Evolutionary conservation across 1,284 basidiomycete genomes (phyloP), one percentile per base, ranked within the genome.

Genomic region (Fomitopsis schrenkii): DNA sequence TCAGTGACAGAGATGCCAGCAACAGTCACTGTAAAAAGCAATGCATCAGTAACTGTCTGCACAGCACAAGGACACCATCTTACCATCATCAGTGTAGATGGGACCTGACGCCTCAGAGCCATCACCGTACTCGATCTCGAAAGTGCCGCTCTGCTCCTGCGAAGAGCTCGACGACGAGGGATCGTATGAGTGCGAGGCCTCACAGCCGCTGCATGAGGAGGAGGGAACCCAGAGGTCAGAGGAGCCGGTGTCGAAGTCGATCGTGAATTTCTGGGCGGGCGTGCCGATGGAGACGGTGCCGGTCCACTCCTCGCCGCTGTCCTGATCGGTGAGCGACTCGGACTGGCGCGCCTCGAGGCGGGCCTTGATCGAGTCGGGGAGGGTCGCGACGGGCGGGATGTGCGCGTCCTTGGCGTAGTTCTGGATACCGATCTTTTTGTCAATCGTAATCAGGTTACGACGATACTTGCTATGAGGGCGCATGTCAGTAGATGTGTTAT

Each of bases 51-150:
- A 17, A 17, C 40, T 44, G 26, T n/a, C 10, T 12, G n/a, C n/a
- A 10, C 12, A 12, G 6, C 15, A 14, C 33, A 35, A n/a, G 26
- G 36, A 10, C 17, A 30, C 30, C 14, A 3, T 56, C 63, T 48
- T 60, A 76, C 76, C 78, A 5, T 71, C 77, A 66, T 90, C 87
- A 3, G 72, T 73, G 71, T 81, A 87, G 45, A 83, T 75, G 35
- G 74, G 71, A 42, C 86, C 86, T 10, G 70, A 68, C 8, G 83
- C 82, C 19, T 75, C 76, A 10, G 81, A 82, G 17, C 83, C 82
- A 67, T 86, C 84, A 12, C 80, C 85, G 69, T 83, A 90, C 3
- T 67, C 19, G 61, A 86, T 78, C 6, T 50, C 59, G 73, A 87
- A 87, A 0, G 64, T 66, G 26, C 70, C 67, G 2, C 59, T 45